Evolutionary conservation across 148 eudicot genomes (phyloP).

Genomic region (Linanthus parryae): DNA sequence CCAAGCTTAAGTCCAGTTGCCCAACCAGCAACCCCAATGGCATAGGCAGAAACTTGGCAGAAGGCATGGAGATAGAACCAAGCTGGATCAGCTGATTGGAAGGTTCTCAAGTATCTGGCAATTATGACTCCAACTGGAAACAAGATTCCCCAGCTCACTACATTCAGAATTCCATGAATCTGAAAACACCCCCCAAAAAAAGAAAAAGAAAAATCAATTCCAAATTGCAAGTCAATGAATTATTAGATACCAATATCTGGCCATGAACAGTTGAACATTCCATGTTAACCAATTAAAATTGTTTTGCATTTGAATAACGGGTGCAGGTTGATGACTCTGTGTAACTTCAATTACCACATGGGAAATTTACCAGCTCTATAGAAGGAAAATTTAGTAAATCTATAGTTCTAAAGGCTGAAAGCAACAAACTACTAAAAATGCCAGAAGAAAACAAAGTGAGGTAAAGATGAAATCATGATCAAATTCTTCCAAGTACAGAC

Average conservation of each 20-base stretch:
- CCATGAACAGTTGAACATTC: neutral
- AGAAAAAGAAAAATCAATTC: conserved; percentile 4
- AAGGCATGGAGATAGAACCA: conserved; percentile 84
- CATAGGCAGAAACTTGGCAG: conserved; percentile 76
- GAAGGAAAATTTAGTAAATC: no score
- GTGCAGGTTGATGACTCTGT: no score
- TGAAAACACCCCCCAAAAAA: no score
- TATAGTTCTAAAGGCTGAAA: no score
- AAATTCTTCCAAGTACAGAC: no score
- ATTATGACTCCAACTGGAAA: conserved; percentile 76
- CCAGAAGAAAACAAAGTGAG: neutral
- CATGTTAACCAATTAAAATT: neutral
- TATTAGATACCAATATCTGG: neutral
- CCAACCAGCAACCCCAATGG: conserved; percentile 95
- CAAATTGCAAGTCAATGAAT: neutral
- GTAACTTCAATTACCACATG: no score
- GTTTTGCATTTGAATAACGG: no score
- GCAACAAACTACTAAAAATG: neutral
- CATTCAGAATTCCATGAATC: conserved; percentile 93
- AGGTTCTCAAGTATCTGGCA: conserved; percentile 65
- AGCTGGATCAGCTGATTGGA: conserved; percentile 73
- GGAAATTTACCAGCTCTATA: no score
- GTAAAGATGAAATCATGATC: no score
- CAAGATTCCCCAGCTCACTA: conserved; percentile 85
- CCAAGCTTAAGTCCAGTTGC: conserved; percentile 92